Conservation (phyloP, 257 asterid genomes). For the Nicotiana undulata region DNA sequence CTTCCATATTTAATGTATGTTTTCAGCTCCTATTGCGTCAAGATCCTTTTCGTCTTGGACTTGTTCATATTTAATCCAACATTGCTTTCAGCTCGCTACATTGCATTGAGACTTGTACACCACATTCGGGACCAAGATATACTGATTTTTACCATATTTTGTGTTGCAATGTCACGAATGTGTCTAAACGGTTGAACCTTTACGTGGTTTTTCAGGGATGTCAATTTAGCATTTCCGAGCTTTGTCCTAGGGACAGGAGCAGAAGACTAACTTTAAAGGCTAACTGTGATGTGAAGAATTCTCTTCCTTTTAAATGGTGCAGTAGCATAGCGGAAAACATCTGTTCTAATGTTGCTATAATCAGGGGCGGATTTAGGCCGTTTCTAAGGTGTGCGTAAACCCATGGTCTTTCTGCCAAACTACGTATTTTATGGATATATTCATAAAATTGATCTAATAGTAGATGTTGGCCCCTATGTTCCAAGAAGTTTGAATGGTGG, state of each 20-base stretch:
- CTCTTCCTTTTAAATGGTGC: background rate
- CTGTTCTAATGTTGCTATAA: background rate
- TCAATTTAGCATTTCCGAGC: conserved; percentile 18
- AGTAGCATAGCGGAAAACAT: background rate
- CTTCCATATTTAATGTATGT: conserved; percentile 24
- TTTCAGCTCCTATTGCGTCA: background rate
- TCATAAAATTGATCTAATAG: too few relatives aligned
- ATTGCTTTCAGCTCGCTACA: background rate
- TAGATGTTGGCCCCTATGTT: too few relatives aligned
- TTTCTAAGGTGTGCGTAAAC: too few relatives aligned
- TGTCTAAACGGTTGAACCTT: background rate
- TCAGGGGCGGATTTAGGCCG: too few relatives aligned
- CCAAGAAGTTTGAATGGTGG: too few relatives aligned
- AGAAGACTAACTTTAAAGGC: background rate
- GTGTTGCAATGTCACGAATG: background rate
- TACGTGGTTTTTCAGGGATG: conserved; percentile 11
- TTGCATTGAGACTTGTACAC: background rate
- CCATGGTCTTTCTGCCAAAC: too few relatives aligned
- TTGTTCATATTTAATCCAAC: too few relatives aligned
- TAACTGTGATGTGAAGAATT: background rate
- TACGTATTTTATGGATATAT: too few relatives aligned
- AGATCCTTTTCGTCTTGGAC: background rate
- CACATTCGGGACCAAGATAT: background rate
- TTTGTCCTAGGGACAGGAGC: conserved; percentile 16
- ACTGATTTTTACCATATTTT: background rate